These are phyloP conservation scores for Calophaca sinica DNA, from an alignment of 306 rosid genomes.

Conservation along the genomic window DNA sequence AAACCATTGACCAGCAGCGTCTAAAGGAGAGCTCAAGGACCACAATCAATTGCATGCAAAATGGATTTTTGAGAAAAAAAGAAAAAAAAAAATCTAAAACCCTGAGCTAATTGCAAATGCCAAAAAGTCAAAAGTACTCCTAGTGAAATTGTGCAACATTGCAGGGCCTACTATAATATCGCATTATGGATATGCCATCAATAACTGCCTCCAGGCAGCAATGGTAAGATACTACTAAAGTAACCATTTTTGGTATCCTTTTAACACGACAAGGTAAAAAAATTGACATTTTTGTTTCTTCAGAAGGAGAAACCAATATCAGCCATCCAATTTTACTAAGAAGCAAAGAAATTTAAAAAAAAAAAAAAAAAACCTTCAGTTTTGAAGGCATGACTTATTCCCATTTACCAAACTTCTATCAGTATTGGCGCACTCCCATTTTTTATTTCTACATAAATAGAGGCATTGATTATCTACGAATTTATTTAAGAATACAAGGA, in stretches of 20 bases:
- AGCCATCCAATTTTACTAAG: too few species aligned
- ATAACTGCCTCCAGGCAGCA: too few species aligned
- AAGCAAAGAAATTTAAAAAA: too few species aligned
- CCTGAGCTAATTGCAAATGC: background rate
- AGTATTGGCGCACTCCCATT: too few species aligned
- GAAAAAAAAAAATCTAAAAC: background rate
- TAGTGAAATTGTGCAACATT: background rate
- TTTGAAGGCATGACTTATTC: too few species aligned
- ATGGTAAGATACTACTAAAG: too few species aligned
- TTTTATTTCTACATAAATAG: background rate
- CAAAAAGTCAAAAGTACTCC: background rate
- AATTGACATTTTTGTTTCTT: background rate
- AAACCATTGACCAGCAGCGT: slow-evolving; percentile 2
- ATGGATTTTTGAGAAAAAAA: background rate
- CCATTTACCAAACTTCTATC: too few species aligned
- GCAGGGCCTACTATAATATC: background rate
- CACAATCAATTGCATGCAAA: slow-evolving; percentile 22
- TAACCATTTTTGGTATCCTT: background rate
- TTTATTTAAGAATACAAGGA: background rate
- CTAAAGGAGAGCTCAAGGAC: slow-evolving; percentile 10
- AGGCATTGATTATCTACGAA: background rate
- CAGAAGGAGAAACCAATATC: background rate
- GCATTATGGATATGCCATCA: too few species aligned
- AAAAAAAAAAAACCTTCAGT: too few species aligned
- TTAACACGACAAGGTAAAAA: background rate